These are phyloP conservation scores for Eudorina sp. DNA, from an alignment of 139 green algal species.

Conservation along the genomic window DNA sequence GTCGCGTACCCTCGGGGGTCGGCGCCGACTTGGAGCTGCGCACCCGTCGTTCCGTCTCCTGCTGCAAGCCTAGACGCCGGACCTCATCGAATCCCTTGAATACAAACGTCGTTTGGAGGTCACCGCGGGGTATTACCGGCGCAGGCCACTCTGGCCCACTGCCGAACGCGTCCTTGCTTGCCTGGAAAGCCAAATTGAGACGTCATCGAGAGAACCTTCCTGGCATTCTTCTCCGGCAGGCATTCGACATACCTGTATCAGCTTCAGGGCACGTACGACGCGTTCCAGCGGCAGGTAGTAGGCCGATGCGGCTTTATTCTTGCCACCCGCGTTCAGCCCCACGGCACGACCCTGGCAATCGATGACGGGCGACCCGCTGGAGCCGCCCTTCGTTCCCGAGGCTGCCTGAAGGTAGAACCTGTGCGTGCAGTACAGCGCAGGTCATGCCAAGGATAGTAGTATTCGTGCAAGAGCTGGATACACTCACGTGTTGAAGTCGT, in stretches of 20 bases:
- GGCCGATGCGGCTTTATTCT: constrained; percentile 87
- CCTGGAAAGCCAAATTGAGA: too few species aligned
- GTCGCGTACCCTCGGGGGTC: background rate
- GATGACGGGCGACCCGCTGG: constrained; percentile 86
- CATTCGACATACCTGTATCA: constrained; percentile 72
- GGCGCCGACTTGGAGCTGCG: constrained; percentile 45
- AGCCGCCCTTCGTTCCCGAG: constrained; percentile 89
- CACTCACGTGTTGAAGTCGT: constrained; percentile 95
- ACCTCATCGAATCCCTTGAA: constrained; percentile 96
- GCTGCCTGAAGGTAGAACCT: constrained; percentile 84
- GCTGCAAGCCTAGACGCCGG: constrained; percentile 82
- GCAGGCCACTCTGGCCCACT: constrained; percentile 55
- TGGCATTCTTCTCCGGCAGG: too few species aligned
- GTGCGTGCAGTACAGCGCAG: background rate
- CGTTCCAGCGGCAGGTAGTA: constrained; percentile 94
- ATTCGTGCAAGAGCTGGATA: background rate
- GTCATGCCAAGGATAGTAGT: background rate
- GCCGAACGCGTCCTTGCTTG: constrained; percentile 30
- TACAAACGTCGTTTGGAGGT: constrained; percentile 85
- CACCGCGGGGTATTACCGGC: constrained; percentile 71
- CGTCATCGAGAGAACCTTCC: too few species aligned
- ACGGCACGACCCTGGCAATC: constrained; percentile 85
- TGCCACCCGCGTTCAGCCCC: constrained; percentile 91
- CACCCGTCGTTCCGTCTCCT: constrained; percentile 82
- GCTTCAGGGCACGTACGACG: constrained; percentile 82